Conservation (phyloP, 1,284 basidiomycete genomes). For the Heterobasidion occidentale region DNA sequence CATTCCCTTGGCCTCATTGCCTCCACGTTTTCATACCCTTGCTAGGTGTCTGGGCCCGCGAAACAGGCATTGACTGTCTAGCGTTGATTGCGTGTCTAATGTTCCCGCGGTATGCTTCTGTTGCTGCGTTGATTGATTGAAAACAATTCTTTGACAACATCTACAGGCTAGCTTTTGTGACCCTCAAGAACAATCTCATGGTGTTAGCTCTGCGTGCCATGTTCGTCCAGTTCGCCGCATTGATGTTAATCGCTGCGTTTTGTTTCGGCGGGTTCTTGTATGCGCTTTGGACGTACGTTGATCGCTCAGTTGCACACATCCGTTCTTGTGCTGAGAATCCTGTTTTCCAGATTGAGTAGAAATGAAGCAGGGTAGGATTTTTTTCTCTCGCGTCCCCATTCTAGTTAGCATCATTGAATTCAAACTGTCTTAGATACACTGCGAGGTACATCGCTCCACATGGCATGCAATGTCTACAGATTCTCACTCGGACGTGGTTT, state of each 20-base stretch:
- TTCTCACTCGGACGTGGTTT: background rate
- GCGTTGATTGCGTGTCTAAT: constrained; percentile 78
- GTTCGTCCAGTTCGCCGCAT: constrained; percentile 67
- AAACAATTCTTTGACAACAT: background rate
- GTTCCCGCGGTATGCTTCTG: constrained; percentile 62
- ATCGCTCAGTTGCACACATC: background rate
- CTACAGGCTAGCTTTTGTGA: constrained; percentile 75
- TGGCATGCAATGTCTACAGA: no score
- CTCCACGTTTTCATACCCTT: background rate
- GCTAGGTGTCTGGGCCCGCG: constrained; percentile 51
- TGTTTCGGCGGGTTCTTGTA: constrained; percentile 89
- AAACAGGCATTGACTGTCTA: constrained; percentile 65
- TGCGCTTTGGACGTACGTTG: constrained; percentile 81
- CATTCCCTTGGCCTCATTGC: constrained; percentile 1
- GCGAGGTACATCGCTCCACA: background rate
- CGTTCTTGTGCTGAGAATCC: no score
- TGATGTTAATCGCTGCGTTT: constrained; percentile 86
- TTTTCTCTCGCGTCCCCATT: background rate
- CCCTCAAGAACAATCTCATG: constrained; percentile 80
- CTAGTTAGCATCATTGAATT: background rate
- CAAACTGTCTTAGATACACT: background rate
- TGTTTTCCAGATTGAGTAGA: constrained; percentile 41
- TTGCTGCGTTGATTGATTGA: background rate
- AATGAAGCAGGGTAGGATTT: constrained; percentile 40
- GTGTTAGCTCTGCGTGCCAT: constrained; percentile 74